A percentile compares a stretch with the other conserved stretches of the same genome.
phyloP scores from a whole-genome alignment of 1,284 basidiomycete species.

The Ganoderma sp. region DNA sequence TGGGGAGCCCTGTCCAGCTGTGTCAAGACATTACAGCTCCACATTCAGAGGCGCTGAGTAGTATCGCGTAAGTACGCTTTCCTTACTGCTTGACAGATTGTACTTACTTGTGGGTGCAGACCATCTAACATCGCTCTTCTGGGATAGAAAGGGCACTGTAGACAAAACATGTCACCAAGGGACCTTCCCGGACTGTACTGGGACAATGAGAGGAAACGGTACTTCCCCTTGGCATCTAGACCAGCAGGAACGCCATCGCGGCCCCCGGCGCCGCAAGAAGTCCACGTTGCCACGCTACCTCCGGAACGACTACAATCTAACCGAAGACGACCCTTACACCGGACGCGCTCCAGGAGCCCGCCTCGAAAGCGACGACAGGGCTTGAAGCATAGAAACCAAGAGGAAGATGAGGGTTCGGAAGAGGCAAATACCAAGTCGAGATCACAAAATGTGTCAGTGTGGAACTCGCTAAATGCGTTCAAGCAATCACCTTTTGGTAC shows the following conservation, averaged over 20 bases:
- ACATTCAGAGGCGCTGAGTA: not conserved
- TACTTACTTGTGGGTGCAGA: not conserved
- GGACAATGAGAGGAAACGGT: conserved; percentile 40
- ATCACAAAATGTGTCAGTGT: not conserved
- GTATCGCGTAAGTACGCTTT: not conserved
- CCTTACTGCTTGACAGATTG: not conserved
- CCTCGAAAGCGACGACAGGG: conserved; percentile 16
- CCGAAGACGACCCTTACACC: conserved; percentile 8
- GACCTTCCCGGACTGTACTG: conserved; percentile 43
- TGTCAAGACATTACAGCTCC: not conserved
- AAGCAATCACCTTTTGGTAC: conserved; percentile 5
- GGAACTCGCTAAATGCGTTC: conserved; percentile 18
- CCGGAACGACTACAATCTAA: not conserved
- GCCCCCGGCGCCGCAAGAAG: conserved; percentile 6
- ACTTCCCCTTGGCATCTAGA: conserved; percentile 39
- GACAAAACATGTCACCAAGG: conserved; percentile 24
- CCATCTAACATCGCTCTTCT: not conserved
- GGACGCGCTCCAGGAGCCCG: conserved; percentile 13
- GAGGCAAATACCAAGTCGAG: not conserved
- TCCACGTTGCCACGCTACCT: not conserved
- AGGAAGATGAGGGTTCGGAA: not conserved
- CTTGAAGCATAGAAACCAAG: not conserved
- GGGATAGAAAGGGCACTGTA: not conserved
- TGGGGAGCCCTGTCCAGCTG: not conserved
- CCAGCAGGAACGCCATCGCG: conserved; percentile 22